Percentiles rank a stretch among this genome's conserved stretches.
phyloP scores from a whole-genome alignment of 345 rosid genomes.

The Arabis alpina region DNA sequence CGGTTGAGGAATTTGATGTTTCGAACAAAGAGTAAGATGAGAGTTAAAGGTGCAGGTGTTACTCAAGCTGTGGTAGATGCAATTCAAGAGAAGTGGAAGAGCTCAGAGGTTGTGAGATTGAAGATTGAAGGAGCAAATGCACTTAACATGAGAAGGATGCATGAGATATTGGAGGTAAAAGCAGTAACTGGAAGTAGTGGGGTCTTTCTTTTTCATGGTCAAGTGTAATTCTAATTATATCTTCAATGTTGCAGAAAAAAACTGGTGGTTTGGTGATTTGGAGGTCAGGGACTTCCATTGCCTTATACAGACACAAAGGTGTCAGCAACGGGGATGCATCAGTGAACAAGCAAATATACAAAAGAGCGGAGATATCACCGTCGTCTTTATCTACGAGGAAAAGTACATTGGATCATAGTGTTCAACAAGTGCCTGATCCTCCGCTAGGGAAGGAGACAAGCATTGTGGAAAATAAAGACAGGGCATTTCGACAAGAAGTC shows the following conservation, averaged over 20 bases:
- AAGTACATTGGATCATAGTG: conserved; percentile 36
- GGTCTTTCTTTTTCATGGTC: not conserved
- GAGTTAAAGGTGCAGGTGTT: conserved; percentile 69
- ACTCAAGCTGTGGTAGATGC: conserved; percentile 72
- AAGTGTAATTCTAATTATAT: conserved; percentile 3
- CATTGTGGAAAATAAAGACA: conserved; percentile 40
- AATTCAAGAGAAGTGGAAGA: conserved; percentile 79
- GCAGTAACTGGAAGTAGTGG: too few species aligned
- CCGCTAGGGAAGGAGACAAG: conserved; percentile 37
- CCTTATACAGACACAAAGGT: conserved; percentile 79
- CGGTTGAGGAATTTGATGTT: conserved; percentile 80
- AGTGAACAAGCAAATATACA: conserved; percentile 50
- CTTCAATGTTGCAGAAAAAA: conserved; percentile 62
- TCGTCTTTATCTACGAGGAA: conserved; percentile 39
- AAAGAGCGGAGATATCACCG: conserved; percentile 49
- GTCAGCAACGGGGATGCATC: conserved; percentile 65
- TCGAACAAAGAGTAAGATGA: conserved; percentile 62
- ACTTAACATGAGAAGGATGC: conserved; percentile 89
- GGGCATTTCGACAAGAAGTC: conserved; percentile 45
- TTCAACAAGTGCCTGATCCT: conserved; percentile 40
- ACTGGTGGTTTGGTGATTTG: conserved; percentile 97
- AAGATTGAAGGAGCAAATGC: conserved; percentile 86
- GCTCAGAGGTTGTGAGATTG: conserved; percentile 77
- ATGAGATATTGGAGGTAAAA: conserved; percentile 80
- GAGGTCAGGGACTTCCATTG: conserved; percentile 87